Percentiles rank a stretch among this genome's conserved stretches.
phyloP scores from a whole-genome alignment of 1,284 basidiomycete species.

The Sporisorium iseilematis-ciliati region DNA sequence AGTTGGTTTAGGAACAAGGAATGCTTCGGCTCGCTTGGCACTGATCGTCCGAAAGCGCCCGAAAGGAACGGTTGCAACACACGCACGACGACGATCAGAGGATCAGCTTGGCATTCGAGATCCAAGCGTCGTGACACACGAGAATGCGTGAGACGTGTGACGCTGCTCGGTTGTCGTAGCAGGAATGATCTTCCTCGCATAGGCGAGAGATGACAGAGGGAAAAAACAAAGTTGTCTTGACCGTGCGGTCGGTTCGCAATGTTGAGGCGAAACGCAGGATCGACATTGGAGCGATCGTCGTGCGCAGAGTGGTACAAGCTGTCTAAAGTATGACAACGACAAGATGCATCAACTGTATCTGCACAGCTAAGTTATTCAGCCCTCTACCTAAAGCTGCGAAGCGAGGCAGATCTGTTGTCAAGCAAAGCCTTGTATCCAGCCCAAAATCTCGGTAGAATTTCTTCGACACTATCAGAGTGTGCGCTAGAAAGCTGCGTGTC shows the following conservation, averaged over 20 bases:
- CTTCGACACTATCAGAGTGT: too few species aligned
- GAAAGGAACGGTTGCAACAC: neutral
- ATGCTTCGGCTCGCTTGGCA: neutral
- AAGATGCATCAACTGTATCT: too few species aligned
- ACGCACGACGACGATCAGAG: too few species aligned
- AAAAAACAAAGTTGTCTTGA: conserved; percentile 1
- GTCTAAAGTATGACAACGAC: too few species aligned
- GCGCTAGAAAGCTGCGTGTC: too few species aligned
- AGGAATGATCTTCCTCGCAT: conserved; percentile 17
- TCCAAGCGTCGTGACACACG: neutral
- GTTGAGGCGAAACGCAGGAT: neutral
- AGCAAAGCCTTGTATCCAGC: too few species aligned
- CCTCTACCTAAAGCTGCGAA: too few species aligned
- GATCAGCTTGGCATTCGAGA: neutral
- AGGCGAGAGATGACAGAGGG: conserved; percentile 2
- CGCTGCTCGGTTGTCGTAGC: conserved; percentile 11
- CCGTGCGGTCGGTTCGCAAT: conserved; percentile 7
- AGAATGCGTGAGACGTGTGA: neutral
- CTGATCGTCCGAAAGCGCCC: neutral
- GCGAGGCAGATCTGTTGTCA: too few species aligned
- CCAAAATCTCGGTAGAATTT: too few species aligned
- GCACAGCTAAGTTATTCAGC: too few species aligned
- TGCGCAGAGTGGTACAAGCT: neutral
- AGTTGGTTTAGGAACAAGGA: neutral
- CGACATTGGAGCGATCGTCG: neutral